These are phyloP conservation scores for Ceratocystis lukuohia DNA, from an alignment of 2,329 filamentous ascomycete genomes.

Conservation along the genomic window DNA sequence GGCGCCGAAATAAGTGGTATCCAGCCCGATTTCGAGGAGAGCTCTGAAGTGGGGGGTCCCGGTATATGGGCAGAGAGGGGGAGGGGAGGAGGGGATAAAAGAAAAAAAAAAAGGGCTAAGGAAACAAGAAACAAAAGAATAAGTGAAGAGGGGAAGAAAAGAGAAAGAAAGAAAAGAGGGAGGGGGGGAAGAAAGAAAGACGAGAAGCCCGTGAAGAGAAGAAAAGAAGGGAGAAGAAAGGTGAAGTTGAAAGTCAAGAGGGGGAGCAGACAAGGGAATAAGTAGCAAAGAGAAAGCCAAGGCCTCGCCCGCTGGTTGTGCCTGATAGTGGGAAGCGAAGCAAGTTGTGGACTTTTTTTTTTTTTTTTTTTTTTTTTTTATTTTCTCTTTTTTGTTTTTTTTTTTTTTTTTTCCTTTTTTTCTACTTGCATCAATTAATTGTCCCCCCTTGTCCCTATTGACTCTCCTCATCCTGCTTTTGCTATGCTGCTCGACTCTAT, in stretches of 20 bases:
- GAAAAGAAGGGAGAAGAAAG: slow-evolving; percentile 30
- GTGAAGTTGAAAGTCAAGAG: slow-evolving; percentile 30
- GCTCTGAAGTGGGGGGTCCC: slow-evolving; percentile 9
- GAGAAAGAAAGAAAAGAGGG: slow-evolving; percentile 3
- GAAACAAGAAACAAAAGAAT: slow-evolving; percentile 24
- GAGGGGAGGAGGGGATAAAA: slow-evolving; percentile 24
- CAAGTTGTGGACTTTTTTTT: not conserved
- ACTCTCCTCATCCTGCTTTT: not conserved
- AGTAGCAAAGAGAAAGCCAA: not conserved
- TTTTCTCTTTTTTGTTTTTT: not conserved
- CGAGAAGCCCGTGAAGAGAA: slow-evolving; percentile 21
- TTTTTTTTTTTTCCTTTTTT: not conserved
- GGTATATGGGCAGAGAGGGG: slow-evolving; percentile 9
- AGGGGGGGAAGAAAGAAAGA: slow-evolving; percentile 12
- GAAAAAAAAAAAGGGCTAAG: slow-evolving; percentile 22
- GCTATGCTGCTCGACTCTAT: not conserved
- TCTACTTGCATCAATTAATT: not conserved
- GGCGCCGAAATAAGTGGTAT: slow-evolving; percentile 11
- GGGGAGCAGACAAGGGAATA: slow-evolving; percentile 1
- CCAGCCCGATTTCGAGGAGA: not conserved
- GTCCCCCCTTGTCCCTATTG: not conserved
- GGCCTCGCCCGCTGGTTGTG: not conserved
- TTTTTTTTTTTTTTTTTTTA: slow-evolving; percentile 5
- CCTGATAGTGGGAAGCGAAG: slow-evolving; percentile 2
- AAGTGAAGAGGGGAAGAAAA: slow-evolving; percentile 12